Evolutionary conservation across 768 basidiomycete genomes (phyloP), one percentile per base, ranked within the genome.

Genomic region (Hysterangium stoloniferum): DNA sequence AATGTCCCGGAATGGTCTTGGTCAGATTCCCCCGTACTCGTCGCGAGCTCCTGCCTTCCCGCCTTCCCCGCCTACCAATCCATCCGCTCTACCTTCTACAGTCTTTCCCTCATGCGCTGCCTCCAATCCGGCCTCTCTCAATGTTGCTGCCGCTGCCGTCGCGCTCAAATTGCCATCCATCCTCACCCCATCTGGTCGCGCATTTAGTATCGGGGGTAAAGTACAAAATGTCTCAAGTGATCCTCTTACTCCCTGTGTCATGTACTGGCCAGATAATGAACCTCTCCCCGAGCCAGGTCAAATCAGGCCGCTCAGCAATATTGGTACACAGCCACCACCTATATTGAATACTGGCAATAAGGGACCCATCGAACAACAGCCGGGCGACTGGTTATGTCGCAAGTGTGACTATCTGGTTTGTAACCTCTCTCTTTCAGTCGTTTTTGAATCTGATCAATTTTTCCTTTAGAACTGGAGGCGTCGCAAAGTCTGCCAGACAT

Each of bases 251-350:
- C 84, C 88, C 3, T 88, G 88, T 58, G 73, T 89, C 68, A 82
- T 91, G 80, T 91, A 84, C 58, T 92, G 89, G 89, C 88, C 89
- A 4, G 88, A 90, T 64, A 92, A 92, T 58, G 89, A 92, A 61
- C 76, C 85, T 4, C 71, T 87, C 54, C 89, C 89, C 1, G 83
- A 86, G 57, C 81, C 79, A 62, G 79, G 84, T 11, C 89, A 91
- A 68, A 85, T 84, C 52, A 72, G 57, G 13, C 60, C 60, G 6
- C 44, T 46, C 41, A 37, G 55, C 32, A n/a, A 33, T 7, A 22
- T 3, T 25, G 40, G 40, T 17, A 3, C 12, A 17, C 11, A 20
- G 12, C 12, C 38, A 20, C 89, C 88, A 20, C 89, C 88, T 50
- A 91, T 91, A 59, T 69, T 91, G 56, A 92, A 92, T 62, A 92